Base-by-base conservation (phyloP, 352 stramenopile species). In the Blastocystis sp. region DNA sequence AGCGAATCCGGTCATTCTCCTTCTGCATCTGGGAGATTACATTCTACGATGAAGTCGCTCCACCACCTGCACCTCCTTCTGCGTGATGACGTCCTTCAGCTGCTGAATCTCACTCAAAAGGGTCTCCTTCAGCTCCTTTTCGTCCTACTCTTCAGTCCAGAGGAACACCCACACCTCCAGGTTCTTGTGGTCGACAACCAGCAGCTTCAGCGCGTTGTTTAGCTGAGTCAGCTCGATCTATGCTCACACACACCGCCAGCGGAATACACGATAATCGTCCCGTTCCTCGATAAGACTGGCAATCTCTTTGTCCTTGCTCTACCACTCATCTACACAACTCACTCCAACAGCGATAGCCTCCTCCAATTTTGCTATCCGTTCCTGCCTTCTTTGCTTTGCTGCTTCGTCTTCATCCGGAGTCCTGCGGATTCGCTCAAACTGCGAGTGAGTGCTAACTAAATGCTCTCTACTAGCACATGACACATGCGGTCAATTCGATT, bases 1-100 rank as follows among this genome's bases (percentile, higher is more conserved):
- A 38, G 3, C 60, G 57, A 21, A 84, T 48, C 38, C 74, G 38
- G 9, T 28, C 68, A 64, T 84, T 84, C 28, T 84, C 74, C 21
- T 69, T 84, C 60, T 84, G 74, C 10, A 84, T n/a, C 40, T 84
- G 57, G 24, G 54, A 70, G 14, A 84, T 84, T 0, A 84, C 40
- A n/a, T 11, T 68, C 74, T 84, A 70, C 14, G 28, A 7, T 10
- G 48, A 10, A 57, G 1, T 14, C 17, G 0, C 28, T 60, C 14
- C 43, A 52, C 38, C 19, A 57, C 19, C 17, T n/a, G 3, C 2
- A 84, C 74, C 34, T 84, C 66, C 17, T 59, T 54, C 38, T 84
- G 21, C 10, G 66, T 21, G n/a, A 84, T 84, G 2, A 48, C 57
- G n/a, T 84, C 74, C 17, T 68, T 11, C 42, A 84, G 34, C 10